Conservation (phyloP, 2,329 filamentous ascomycete species). For the Hypoxylon sp. region DNA sequence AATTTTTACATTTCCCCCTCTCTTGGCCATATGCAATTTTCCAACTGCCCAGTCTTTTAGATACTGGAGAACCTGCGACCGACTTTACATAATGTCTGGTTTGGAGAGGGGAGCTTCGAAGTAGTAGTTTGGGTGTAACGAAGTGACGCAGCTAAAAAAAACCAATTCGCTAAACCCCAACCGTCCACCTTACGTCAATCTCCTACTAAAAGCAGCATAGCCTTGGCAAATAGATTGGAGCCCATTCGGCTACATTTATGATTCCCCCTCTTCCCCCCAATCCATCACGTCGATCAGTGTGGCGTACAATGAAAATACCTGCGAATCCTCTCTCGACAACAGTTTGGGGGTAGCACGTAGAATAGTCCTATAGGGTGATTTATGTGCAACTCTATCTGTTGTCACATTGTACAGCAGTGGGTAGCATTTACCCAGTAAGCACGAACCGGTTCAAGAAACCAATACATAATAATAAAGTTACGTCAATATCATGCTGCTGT, state of each 20-base stretch:
- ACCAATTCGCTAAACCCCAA: constrained; percentile 11
- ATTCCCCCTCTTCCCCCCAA: too few relatives aligned
- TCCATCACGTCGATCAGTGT: constrained; percentile 12
- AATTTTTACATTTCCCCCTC: constrained; percentile 14
- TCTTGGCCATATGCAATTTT: background rate
- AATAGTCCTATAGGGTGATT: constrained; percentile 6
- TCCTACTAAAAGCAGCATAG: constrained; percentile 11
- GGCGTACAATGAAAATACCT: constrained; percentile 2
- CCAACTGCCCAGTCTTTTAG: constrained; percentile 14
- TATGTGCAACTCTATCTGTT: constrained; percentile 2
- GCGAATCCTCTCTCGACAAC: constrained; percentile 17
- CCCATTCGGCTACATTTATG: constrained; percentile 11
- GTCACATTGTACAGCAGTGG: constrained; percentile 1
- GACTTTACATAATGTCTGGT: background rate
- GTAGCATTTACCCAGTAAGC: too few relatives aligned
- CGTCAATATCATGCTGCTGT: too few relatives aligned
- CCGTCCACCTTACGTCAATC: constrained; percentile 1
- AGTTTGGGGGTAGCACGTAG: constrained; percentile 3
- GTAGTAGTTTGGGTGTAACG: constrained; percentile 12
- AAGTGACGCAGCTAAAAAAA: constrained; percentile 14
- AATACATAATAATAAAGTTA: too few relatives aligned
- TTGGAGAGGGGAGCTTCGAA: constrained; percentile 11
- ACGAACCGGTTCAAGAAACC: too few relatives aligned
- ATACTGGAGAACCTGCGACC: constrained; percentile 18
- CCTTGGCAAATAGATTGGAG: constrained; percentile 24